Conservation (phyloP, 2,329 filamentous ascomycete species). For the Cercospora citrullina region DNA sequence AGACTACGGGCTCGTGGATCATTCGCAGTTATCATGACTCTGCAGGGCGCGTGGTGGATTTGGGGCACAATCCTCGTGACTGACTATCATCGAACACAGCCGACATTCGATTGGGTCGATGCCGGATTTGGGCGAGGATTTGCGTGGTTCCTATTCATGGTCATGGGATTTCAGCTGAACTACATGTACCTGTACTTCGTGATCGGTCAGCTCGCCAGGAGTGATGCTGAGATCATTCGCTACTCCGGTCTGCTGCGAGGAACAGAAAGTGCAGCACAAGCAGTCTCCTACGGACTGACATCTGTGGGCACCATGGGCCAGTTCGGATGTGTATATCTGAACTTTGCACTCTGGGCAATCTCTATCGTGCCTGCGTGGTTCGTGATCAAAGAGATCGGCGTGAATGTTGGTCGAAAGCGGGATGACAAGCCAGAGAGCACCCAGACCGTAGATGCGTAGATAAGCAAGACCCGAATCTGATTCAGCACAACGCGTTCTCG, state of each 20-base stretch:
- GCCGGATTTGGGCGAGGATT: slow-evolving; percentile 66
- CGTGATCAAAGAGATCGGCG: slow-evolving; percentile 60
- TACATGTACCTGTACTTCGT: slow-evolving; percentile 75
- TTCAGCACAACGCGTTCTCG: neutral
- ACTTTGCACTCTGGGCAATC: slow-evolving; percentile 67
- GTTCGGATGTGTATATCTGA: slow-evolving; percentile 68
- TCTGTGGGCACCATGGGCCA: slow-evolving; percentile 63
- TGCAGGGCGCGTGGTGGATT: slow-evolving; percentile 71
- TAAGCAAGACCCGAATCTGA: neutral
- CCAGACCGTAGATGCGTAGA: neutral
- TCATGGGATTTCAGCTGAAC: slow-evolving; percentile 69
- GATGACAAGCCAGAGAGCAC: slow-evolving; percentile 9
- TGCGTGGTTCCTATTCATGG: slow-evolving; percentile 66
- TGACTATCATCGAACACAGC: slow-evolving; percentile 57
- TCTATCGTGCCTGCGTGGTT: slow-evolving; percentile 67
- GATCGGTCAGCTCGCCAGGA: slow-evolving; percentile 63
- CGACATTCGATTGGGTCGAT: slow-evolving; percentile 66
- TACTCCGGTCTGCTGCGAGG: slow-evolving; percentile 68
- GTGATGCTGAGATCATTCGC: slow-evolving; percentile 65
- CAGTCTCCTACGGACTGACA: slow-evolving; percentile 68
- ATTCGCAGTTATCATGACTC: slow-evolving; percentile 55
- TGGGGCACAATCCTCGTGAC: slow-evolving; percentile 69
- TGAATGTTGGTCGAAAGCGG: slow-evolving; percentile 21
- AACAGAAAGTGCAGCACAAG: slow-evolving; percentile 72
- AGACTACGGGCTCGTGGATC: slow-evolving; percentile 56